Conservation (phyloP, 2,329 filamentous ascomycete species). For the Xylariaceae sp. region DNA sequence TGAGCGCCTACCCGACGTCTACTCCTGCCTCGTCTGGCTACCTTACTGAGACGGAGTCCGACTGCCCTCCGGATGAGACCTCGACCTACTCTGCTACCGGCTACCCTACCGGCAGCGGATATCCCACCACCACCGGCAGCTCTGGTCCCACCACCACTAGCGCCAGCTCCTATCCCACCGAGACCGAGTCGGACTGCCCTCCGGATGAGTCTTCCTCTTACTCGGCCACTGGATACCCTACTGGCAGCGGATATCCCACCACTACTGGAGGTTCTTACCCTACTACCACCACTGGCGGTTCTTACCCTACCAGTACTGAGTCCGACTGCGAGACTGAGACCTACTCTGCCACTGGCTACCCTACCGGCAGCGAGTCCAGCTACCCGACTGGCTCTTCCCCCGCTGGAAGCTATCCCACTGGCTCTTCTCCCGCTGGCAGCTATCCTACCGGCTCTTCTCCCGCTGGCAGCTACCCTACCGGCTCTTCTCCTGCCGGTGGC, state of each 20-base stretch:
- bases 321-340: background rate
- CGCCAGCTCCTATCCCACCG: no score
- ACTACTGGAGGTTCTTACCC: constrained; percentile 23
- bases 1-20: background rate
- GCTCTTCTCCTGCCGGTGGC: background rate
- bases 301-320: background rate
- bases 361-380: background rate
- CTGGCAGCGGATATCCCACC: constrained; percentile 3
- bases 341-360: background rate
- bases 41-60: background rate
- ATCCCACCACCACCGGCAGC: background rate
- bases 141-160: no score
- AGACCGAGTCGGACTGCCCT: no score
- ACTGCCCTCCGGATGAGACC: constrained; percentile 10
- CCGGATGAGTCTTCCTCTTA: no score
- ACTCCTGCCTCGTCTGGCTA: constrained; percentile 4
- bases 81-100: constrained; percentile 2
- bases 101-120: background rate
- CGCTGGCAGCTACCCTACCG: background rate
- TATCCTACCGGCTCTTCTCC: background rate
- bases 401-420: background rate
- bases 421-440: background rate
- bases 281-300: background rate
- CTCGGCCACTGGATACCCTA: constrained; percentile 7
- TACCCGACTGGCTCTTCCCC: background rate